Percentiles rank a stretch among this genome's conserved stretches.
These are phyloP conservation scores for Trichoderma atrobrunneum DNA, from an alignment of 2,329 filamentous ascomycete genomes.

Conservation along the genomic window DNA sequence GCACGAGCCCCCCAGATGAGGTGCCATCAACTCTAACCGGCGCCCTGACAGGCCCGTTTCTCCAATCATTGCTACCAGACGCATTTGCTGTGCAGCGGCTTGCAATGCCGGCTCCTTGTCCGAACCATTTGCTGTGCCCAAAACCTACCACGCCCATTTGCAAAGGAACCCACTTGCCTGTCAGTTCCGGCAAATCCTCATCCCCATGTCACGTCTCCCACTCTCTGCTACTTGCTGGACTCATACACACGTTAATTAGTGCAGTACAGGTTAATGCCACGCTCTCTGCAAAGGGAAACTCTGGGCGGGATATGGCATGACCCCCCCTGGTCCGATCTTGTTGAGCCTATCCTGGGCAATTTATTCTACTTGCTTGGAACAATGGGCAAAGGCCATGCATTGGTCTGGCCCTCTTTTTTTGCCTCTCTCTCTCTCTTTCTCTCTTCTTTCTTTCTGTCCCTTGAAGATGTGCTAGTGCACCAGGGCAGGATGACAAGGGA, in stretches of 20 bases:
- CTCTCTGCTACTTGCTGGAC: background rate
- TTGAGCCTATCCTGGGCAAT: background rate
- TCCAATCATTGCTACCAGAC: background rate
- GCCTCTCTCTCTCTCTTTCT: background rate
- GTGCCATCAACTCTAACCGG: conserved; percentile 9
- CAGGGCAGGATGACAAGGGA: background rate
- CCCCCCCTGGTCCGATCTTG: background rate
- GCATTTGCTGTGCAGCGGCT: background rate
- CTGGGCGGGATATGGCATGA: background rate
- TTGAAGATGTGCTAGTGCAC: background rate
- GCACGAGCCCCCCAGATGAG: conserved; percentile 5
- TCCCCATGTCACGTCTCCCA: background rate
- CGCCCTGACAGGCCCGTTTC: background rate
- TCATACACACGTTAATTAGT: background rate
- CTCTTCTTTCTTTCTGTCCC: background rate
- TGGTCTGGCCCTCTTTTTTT: background rate
- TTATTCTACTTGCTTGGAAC: background rate
- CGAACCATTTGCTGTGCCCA: background rate
- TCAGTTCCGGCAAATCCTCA: conserved; percentile 17
- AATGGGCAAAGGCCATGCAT: background rate
- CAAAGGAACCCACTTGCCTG: conserved; percentile 6
- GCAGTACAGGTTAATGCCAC: background rate
- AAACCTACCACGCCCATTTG: background rate
- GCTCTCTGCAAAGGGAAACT: background rate
- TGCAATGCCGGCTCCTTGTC: background rate